Base-by-base conservation (phyloP, 345 rosid species). In the Gossypium australe region DNA sequence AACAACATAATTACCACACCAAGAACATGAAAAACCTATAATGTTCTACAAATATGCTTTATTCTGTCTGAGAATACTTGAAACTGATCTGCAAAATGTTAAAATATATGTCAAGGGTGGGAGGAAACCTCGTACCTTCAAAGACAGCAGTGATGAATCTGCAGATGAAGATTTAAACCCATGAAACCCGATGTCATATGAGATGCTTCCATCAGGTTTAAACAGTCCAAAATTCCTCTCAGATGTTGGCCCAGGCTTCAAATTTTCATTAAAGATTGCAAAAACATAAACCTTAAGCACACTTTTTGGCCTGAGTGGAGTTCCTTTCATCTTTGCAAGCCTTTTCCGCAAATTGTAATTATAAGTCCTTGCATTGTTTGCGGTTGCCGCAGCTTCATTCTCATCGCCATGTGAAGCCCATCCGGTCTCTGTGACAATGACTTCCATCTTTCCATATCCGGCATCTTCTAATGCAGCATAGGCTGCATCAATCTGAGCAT, bases 401-500 rank as follows among this genome's bases (percentile, higher is more conserved):
- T 78, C 62, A 78, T 93, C 99, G 2, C 99, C 99, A 53, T 70
- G 82, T 3, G 98, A 95, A 69, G 97, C 99, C 99, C 99, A 93
- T 11, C 99, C 99, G 7, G 98, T 95, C 80, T 95, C 98, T 0
- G 98, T 91, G 64, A 95, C 82, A 44, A 95, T 85, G 66, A 95
- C 97, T 85, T 93, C 94, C 97, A 92, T 93, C 86, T 88, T 87
- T 64, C 72, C 76, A 73, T 79, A 89, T 45, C 98, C 99, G 62
- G 98, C 94, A 76, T 89, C 84, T 72, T 88, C 85, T 59, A 95
- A 65, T 27, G 99, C 99, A 81, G 88, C 87, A 82, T 95, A 95
- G 17, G 99, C 86, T 0, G 98, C 99, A 84, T 95, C 99, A 25
- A 95, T 89, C 85, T 91, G 97, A 72, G 99, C 99, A 86, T 95